Base-by-base conservation (phyloP, 1,139 yeast species). In the Nakaseomyces bracarensis region DNA sequence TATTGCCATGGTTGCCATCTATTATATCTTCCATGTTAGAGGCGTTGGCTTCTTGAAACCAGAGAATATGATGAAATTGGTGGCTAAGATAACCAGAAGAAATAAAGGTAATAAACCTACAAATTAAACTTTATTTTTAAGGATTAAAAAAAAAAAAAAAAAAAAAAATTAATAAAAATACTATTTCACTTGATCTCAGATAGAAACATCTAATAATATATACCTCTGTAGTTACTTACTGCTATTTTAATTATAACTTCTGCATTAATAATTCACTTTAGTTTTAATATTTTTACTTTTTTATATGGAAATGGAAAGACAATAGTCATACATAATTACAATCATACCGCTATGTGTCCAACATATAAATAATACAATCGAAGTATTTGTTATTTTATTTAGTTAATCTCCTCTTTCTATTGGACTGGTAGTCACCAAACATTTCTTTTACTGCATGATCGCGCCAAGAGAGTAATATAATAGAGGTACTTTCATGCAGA, bases 381-480 rank as follows among this genome's bases (percentile, higher is more conserved):
- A 14, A 14, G 25, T 10, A 7, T 22, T 22, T 22, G 9, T 10
- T 25, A 25, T 2, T 27, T 4, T 18, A 14, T 14, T 27, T 6
- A 14, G 5, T 14, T 14, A 27, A 18, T 13, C 30, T 27, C 30
- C 10, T 14, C 2, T 27, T 27, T 18, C 18, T 27, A 14, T 13
- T 27, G 5, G 30, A 27, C 14, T 27, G 30, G 10, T 18, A 18
- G 10, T 27, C 34, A 4, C 34, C 21, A 33, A n/a, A 16, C 8
- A 20, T 21, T 29, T 54, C 53, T 39, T 82, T 91, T 52, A 85
- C 71, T 64, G 89, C 96, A 68, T 79, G 87, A 50, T 91, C 97
- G 61, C 86, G 76, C 98, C 98, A 91, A 50, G 93, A 73, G 70
- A 82, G 85, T 93, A 89, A 87, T 44, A 75, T 74, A 59, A 91